Conservation (phyloP, 176 grass and related monocot species). For the Hsuehochloa calcarea region DNA sequence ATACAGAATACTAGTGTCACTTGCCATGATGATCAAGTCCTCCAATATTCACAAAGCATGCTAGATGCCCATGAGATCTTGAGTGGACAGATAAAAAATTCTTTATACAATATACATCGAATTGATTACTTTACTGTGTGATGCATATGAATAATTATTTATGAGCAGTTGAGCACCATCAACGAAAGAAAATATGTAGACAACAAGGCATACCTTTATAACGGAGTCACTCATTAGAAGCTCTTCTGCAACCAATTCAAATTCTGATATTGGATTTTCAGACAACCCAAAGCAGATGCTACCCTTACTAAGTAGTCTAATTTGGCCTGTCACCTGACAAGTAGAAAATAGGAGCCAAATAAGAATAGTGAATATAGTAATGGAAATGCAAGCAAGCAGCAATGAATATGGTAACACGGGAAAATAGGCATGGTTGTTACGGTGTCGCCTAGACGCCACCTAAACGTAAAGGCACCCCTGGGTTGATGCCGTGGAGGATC, state of each 20-base stretch:
- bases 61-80: neutral
- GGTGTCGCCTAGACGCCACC: too few species aligned
- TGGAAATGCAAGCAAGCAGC: neutral
- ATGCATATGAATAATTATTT: slow-evolving; percentile 17
- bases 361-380: slow-evolving; percentile 21
- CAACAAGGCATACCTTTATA: slow-evolving; percentile 71
- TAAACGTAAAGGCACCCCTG: too few species aligned
- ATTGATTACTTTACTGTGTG: neutral
- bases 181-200: neutral
- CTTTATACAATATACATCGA: neutral
- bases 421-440: neutral
- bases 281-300: slow-evolving; percentile 96
- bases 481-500: too few species aligned
- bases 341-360: slow-evolving; percentile 29
- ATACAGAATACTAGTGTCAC: neutral
- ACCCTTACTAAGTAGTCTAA: slow-evolving; percentile 78
- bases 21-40: neutral
- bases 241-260: slow-evolving; percentile 97
- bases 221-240: slow-evolving; percentile 98
- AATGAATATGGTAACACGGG: neutral
- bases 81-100: neutral
- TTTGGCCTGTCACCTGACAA: slow-evolving; percentile 92
- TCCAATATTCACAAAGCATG: neutral
- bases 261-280: slow-evolving; percentile 97
- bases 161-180: neutral